Evolutionary conservation across 192 early-diverging fungal species (phyloP).

Genomic region (Rhizophlyctis rosea): DNA sequence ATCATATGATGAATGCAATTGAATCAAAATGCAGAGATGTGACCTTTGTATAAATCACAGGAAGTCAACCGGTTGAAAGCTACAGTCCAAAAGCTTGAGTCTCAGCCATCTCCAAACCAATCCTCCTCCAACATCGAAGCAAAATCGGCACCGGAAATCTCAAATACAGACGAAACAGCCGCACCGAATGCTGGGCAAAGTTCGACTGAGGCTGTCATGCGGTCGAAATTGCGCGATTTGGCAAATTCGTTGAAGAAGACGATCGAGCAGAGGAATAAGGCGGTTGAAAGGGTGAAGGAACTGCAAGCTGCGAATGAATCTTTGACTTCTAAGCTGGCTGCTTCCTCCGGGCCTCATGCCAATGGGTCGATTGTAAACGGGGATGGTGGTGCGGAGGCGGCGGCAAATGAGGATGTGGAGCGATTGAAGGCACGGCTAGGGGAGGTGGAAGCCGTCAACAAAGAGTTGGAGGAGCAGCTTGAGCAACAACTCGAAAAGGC

Average conservation of each 20-base stretch:
- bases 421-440: not conserved
- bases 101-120: not conserved
- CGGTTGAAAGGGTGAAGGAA: conserved; percentile 24
- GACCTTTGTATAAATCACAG: not conserved
- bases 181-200: not conserved
- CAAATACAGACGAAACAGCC: not conserved
- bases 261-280: conserved; percentile 30
- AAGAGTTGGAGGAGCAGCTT: not conserved
- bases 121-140: not conserved
- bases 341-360: not conserved
- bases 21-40: not conserved
- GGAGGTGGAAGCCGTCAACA: not conserved
- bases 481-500: no score
- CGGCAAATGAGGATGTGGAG: not conserved
- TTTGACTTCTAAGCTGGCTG: not conserved
- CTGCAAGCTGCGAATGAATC: conserved; percentile 6
- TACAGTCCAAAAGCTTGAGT: not conserved
- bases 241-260: conserved; percentile 26
- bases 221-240: conserved; percentile 33
- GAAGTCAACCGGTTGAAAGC: conserved; percentile 38
- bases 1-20: not conserved
- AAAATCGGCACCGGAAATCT: not conserved
- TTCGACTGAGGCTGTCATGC: not conserved
- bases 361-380: not conserved
- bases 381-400: not conserved